A percentile compares a stretch with the other conserved stretches of the same genome.
Evolutionary conservation across 2,329 filamentous ascomycete species (phyloP).

Genomic region (Aspergillus nomiae): DNA sequence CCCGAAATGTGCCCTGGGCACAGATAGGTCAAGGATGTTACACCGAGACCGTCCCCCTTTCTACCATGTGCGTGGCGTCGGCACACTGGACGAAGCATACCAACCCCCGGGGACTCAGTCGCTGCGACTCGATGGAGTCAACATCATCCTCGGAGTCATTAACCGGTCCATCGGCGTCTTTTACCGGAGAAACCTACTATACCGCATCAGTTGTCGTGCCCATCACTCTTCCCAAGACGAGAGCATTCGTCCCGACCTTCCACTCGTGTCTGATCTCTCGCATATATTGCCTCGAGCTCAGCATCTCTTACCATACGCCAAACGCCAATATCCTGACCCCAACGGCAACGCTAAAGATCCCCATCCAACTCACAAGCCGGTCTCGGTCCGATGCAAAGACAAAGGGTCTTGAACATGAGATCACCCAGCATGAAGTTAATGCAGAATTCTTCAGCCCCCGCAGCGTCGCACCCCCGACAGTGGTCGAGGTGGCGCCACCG

Average conservation of each 20-base stretch:
- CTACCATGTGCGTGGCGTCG: conserved; percentile 58
- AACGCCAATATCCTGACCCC: conserved; percentile 44
- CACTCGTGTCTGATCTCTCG: conserved; percentile 69
- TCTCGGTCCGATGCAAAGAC: conserved; percentile 7
- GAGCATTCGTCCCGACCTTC: conserved; percentile 68
- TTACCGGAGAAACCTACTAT: conserved; percentile 56
- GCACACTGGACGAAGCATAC: conserved; percentile 58
- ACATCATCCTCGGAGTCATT: conserved; percentile 32
- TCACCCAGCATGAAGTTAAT: conserved; percentile 22
- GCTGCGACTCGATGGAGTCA: conserved; percentile 32
- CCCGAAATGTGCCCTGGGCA: conserved; percentile 41
- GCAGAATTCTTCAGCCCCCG: conserved; percentile 25
- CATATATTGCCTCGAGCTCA: conserved; percentile 62
- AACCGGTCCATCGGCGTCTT: conserved; percentile 40
- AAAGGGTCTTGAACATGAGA: conserved; percentile 11
- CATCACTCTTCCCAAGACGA: conserved; percentile 61
- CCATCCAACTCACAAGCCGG: conserved; percentile 44
- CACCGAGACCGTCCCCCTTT: conserved; percentile 55
- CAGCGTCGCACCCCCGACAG: conserved; percentile 12
- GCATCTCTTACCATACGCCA: conserved; percentile 57
- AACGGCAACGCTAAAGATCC: conserved; percentile 43
- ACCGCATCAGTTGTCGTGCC: conserved; percentile 66
- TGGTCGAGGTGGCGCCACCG: not conserved
- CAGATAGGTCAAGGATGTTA: conserved; percentile 54
- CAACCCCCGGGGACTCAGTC: conserved; percentile 28